Evolutionary conservation across 441 rosid genomes (phyloP).

Genomic region (Geranium incanum): DNA sequence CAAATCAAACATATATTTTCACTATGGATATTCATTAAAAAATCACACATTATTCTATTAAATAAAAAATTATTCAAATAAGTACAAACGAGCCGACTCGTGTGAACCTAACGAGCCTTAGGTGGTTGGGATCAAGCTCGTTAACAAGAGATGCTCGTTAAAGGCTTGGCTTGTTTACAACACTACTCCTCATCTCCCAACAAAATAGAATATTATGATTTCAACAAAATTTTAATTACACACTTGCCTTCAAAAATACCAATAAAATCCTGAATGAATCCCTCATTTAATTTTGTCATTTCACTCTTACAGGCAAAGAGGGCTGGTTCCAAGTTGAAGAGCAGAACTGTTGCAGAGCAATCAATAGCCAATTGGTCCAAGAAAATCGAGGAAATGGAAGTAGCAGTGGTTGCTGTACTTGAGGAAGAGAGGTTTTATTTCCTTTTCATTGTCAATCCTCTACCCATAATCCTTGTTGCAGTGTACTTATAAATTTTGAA

Average conservation of each 20-base stretch:
- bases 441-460: not conserved
- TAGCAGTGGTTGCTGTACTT: constrained; percentile 61
- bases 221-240: too few relatives aligned
- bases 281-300: constrained; percentile 12
- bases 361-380: constrained; percentile 85
- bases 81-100: too few relatives aligned
- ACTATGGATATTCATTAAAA: too few relatives aligned
- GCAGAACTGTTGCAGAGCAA: constrained; percentile 80
- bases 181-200: too few relatives aligned
- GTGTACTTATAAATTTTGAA: constrained; percentile 18
- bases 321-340: constrained; percentile 84
- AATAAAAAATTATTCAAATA: too few relatives aligned
- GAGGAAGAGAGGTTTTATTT: constrained; percentile 72
- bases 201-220: too few relatives aligned
- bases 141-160: too few relatives aligned
- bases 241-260: not conserved
- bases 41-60: too few relatives aligned
- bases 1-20: too few relatives aligned
- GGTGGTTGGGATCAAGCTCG: too few relatives aligned
- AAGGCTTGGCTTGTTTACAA: too few relatives aligned
- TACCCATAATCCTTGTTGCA: constrained; percentile 8
- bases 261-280: not conserved
- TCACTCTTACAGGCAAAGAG: constrained; percentile 59
- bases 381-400: constrained; percentile 82
- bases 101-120: too few relatives aligned